Conservation (phyloP, 1,284 basidiomycete genomes). For the Irpex sp. region DNA sequence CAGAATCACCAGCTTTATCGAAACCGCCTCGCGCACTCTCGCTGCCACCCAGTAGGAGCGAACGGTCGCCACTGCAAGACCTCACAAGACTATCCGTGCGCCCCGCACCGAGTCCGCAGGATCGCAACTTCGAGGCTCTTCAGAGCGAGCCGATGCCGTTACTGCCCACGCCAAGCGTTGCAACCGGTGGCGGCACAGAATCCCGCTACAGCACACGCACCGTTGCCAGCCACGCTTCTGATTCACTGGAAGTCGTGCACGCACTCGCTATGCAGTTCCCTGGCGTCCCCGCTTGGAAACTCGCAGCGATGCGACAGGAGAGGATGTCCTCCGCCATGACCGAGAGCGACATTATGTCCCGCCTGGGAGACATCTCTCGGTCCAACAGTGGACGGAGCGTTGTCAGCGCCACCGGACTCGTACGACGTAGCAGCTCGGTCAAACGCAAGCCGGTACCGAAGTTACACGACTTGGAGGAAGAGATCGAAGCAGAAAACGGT, state of each 20-base stretch:
- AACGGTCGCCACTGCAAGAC: constrained; percentile 1
- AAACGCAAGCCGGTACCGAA: constrained; percentile 19
- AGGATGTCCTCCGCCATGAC: constrained; percentile 1
- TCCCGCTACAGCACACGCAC: constrained; percentile 7
- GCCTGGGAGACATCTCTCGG: constrained; percentile 3
- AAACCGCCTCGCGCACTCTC: not conserved
- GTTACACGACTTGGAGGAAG: not conserved
- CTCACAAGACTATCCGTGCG: not conserved
- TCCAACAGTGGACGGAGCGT: constrained; percentile 7
- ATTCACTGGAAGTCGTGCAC: constrained; percentile 39
- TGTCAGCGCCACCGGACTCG: constrained; percentile 5
- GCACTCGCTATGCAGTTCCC: constrained; percentile 53
- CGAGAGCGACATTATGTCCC: not conserved
- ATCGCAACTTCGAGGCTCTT: not conserved
- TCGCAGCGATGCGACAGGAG: constrained; percentile 4
- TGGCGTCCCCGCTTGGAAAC: constrained; percentile 31
- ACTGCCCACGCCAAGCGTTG: not conserved
- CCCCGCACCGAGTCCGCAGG: not conserved
- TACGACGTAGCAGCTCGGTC: constrained; percentile 16
- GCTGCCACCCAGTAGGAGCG: not conserved
- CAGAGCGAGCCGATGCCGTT: not conserved
- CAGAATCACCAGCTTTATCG: not conserved
- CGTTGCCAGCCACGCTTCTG: constrained; percentile 21
- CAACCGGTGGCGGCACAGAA: not conserved
- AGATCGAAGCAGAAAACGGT: constrained; percentile 2